A percentile compares a stretch with the other conserved stretches of the same genome.
These are phyloP conservation scores for Jaapia argillacea DNA, from an alignment of 768 basidiomycete species.

Conservation along the genomic window DNA sequence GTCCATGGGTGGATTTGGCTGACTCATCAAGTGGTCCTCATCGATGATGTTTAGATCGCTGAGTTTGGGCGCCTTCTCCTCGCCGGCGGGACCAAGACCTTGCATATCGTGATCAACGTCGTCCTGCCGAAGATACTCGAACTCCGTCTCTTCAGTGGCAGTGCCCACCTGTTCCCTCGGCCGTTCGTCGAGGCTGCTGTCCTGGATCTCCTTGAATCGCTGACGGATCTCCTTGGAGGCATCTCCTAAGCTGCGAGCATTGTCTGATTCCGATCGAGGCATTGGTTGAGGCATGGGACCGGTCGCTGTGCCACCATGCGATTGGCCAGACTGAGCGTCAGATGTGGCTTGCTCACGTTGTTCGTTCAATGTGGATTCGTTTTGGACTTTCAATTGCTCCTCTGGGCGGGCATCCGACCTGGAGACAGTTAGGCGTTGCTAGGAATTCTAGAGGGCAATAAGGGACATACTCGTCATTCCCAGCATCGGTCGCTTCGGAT, in stretches of 20 bases:
- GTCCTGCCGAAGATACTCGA: conserved; percentile 73
- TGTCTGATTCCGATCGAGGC: conserved; percentile 37
- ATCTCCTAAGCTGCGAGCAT: conserved; percentile 76
- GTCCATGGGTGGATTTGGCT: conserved; percentile 34
- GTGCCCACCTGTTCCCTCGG: conserved; percentile 14
- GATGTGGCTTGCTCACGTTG: too few species aligned
- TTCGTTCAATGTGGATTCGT: too few species aligned
- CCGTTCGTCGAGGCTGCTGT: conserved; percentile 12
- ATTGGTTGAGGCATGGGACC: too few species aligned
- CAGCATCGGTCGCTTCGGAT: conserved; percentile 3
- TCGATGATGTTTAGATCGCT: conserved; percentile 74
- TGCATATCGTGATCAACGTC: conserved; percentile 70
- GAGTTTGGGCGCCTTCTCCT: conserved; percentile 76
- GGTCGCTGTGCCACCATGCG: too few species aligned
- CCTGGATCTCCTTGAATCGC: conserved; percentile 76
- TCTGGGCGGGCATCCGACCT: too few species aligned
- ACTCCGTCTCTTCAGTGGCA: conserved; percentile 30
- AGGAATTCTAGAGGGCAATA: too few species aligned
- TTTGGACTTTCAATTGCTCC: too few species aligned
- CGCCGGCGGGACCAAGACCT: conserved; percentile 79
- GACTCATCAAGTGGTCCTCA: conserved; percentile 16
- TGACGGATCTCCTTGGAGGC: conserved; percentile 71
- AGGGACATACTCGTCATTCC: too few species aligned
- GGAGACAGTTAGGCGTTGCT: too few species aligned
- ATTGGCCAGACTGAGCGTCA: too few species aligned